Evolutionary conservation across 352 stramenopile genomes (phyloP), one percentile per base, ranked within the genome.

Genomic region (Phytophthora macrochlamydospora): DNA sequence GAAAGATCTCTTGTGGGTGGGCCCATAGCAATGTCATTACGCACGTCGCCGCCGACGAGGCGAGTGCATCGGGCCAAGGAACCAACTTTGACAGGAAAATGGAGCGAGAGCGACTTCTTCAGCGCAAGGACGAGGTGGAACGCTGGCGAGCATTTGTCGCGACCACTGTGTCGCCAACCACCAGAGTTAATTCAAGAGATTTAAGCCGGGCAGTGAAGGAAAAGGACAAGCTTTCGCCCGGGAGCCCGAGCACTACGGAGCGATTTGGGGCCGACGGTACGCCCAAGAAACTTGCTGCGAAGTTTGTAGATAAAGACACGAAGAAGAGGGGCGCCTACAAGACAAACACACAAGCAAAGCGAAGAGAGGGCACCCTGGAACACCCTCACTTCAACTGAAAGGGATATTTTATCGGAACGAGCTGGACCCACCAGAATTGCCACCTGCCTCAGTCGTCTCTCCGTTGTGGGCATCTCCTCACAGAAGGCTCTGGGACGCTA

Each of bases 1-100:
- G 73, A 2, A 75, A 76, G 50, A 67, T 91, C 24, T 78, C 77
- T 2, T 93, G 84, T 35, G 85, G 85, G 1, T 94, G 83, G 83
- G 69, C 72, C 0, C 80, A 92, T 62, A 92, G 80, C 1, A 83
- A 85, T 29, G 62, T 93, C n/a, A 56, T 86, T 18, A 89, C 81
- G 8, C 67, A 88, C 33, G 45, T 67, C 35, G 49, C 18, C 45
- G 32, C 58, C 6, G 59, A 74, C 11, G 67, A 69, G 13, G 53
- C 46, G 4, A 67, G 56, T 52, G 48, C 33, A 31, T 72, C 53
- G 11, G 55, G 55, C n/a, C 71, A 76, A 38, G 45, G 55, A 8
- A 60, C 62, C 11, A 76, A 50, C 40, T 76, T 78, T 43, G 61
- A 71, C 44, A 63, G 62, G 30, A 78, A 76, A 45, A 62, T 73